These are phyloP conservation scores for Kwoniella pini DNA, from an alignment of 768 basidiomycete species.

Conservation along the genomic window DNA sequence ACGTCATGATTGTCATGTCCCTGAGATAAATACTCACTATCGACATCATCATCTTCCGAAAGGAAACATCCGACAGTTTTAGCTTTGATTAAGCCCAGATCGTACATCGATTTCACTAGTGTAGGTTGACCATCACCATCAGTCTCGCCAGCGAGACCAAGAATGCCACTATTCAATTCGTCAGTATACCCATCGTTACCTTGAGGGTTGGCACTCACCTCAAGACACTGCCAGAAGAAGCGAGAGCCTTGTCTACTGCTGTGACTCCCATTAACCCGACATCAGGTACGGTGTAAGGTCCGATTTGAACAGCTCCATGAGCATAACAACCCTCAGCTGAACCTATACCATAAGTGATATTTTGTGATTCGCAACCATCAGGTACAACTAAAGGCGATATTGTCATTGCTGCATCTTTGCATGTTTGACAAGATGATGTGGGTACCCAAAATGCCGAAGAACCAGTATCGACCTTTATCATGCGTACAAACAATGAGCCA, in stretches of 20 bases:
- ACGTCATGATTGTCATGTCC: no score
- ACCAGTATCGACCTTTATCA: constrained; percentile 3
- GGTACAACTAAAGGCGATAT: constrained; percentile 1
- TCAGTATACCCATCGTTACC: not conserved
- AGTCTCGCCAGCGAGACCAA: constrained; percentile 14
- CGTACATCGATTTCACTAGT: constrained; percentile 13
- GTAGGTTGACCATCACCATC: constrained; percentile 5
- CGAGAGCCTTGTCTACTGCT: not conserved
- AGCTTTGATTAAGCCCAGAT: constrained; percentile 4
- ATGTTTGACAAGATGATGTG: not conserved
- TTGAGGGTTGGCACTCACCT: constrained; percentile 1
- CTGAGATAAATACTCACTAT: constrained; percentile 3
- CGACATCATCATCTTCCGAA: constrained; percentile 6
- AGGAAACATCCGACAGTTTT: constrained; percentile 11
- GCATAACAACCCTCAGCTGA: constrained; percentile 8
- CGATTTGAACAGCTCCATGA: not conserved
- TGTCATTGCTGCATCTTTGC: constrained; percentile 3
- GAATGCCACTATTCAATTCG: not conserved
- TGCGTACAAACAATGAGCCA: not conserved
- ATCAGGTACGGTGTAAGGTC: constrained; percentile 7
- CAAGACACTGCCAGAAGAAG: constrained; percentile 4
- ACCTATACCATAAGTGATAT: constrained; percentile 9
- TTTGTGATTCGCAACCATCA: constrained; percentile 1
- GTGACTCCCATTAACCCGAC: constrained; percentile 15
- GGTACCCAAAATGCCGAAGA: constrained; percentile 10